Evolutionary conservation across 2,329 filamentous ascomycete species (phyloP), one percentile per base, ranked within the genome.

Genomic region (Clonostachys chloroleuca): DNA sequence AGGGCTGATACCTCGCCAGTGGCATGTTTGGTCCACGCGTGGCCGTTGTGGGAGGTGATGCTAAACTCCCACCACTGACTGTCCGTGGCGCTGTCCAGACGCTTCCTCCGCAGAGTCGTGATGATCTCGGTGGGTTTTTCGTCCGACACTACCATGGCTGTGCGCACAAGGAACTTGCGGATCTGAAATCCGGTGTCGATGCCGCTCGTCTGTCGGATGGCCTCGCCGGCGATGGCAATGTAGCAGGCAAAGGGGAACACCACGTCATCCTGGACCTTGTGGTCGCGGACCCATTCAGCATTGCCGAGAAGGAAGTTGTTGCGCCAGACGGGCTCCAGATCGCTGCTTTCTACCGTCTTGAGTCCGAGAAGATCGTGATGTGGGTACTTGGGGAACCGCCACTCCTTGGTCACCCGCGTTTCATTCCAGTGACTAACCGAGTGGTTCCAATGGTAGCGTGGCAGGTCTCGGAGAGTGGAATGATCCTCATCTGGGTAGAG

Each of bases 401-500:
- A 51, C 9, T 49, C 45, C 1, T n/a, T 30, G 3, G 51, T 47
- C 34, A 44, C n/a, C 3, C 54, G 50, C 5, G 34, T 45, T 40
- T 60, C 59, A 20, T 43, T 34, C 66, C 65, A 70, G 47, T 60
- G 63, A 2, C 51, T 47, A 5, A 53, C 52, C 6, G 51, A 46
- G 50, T 73, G 66, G 37, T 73, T 61, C 69, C 69, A 75, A 0
- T 58, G 54, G 50, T 75, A 75, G 2, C 52, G 51, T 2, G 71
- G 69, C 1, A 73, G 48, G 12, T 55, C 52, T 2, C 39, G 10
- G 3, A 58, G 18, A 17, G 5, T n/a, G 36, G 36, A 39, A 39
- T 39, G 7, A 8, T 39, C 36, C 1, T 39, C 36, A 39, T 39
- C 36, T 39, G 36, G 36, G 36, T 39, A 39, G 36, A 39, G 36